Evolutionary conservation across 1,139 yeast genomes (phyloP).

Genomic region (Martiniozyma asiatica): DNA sequence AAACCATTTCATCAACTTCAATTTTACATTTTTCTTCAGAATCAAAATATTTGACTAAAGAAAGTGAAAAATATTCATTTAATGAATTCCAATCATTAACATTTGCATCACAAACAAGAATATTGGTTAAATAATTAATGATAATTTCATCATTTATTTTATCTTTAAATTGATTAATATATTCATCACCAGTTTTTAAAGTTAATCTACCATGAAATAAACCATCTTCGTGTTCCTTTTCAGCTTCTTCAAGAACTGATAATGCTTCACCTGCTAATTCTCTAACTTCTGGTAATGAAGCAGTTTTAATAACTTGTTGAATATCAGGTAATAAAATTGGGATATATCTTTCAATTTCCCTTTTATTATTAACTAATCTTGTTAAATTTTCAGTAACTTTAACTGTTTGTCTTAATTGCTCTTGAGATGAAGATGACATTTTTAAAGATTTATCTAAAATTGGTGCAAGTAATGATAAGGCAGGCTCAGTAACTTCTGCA

Average conservation of each 20-base stretch:
- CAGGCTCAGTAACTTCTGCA: slow-evolving; percentile 97
- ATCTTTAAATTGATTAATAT: slow-evolving; percentile 28
- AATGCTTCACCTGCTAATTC: slow-evolving; percentile 83
- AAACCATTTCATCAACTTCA: slow-evolving; percentile 36
- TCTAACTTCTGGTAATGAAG: slow-evolving; percentile 94
- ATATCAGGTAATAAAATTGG: slow-evolving; percentile 86
- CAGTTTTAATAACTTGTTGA: slow-evolving; percentile 75
- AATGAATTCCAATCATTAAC: slow-evolving; percentile 85
- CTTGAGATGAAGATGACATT: slow-evolving; percentile 83
- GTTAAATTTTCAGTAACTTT: slow-evolving; percentile 93
- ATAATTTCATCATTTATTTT: slow-evolving; percentile 28
- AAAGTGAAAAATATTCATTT: slow-evolving; percentile 39
- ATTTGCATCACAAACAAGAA: slow-evolving; percentile 66
- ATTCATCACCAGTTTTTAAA: slow-evolving; percentile 39
- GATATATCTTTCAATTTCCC: slow-evolving; percentile 80
- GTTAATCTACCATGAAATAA: slow-evolving; percentile 67
- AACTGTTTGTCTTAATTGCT: slow-evolving; percentile 91
- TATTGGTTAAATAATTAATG: slow-evolving; percentile 37
- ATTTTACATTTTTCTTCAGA: slow-evolving; percentile 26
- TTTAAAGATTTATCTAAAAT: slow-evolving; percentile 84
- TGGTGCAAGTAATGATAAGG: slow-evolving; percentile 81
- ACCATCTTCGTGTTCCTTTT: slow-evolving; percentile 51
- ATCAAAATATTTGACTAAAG: slow-evolving; percentile 27
- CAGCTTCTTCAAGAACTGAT: slow-evolving; percentile 71
- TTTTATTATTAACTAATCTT: slow-evolving; percentile 84